Conservation (phyloP, 306 rosid genomes). For the Prosopis cineraria region DNA sequence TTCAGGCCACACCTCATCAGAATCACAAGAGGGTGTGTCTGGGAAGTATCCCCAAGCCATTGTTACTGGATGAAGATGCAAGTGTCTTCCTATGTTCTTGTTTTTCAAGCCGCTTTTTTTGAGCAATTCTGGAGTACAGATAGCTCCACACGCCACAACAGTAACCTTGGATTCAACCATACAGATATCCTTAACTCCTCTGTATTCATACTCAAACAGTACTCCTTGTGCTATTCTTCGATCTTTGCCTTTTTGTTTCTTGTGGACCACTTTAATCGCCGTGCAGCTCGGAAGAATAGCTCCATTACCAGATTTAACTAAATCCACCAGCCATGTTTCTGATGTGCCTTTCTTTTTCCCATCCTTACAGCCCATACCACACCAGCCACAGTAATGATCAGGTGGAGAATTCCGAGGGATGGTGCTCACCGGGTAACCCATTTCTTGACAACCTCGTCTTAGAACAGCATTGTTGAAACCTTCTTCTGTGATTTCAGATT, state of each 20-base stretch:
- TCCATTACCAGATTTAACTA: constrained; percentile 74
- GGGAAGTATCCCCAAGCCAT: constrained; percentile 96
- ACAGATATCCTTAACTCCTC: constrained; percentile 55
- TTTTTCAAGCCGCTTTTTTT: constrained; percentile 71
- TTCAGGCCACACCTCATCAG: constrained; percentile 54
- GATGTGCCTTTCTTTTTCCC: constrained; percentile 76
- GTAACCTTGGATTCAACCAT: constrained; percentile 79
- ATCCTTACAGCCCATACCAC: constrained; percentile 76
- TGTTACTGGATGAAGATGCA: constrained; percentile 84
- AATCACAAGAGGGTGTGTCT: constrained; percentile 32
- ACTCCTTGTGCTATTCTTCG: constrained; percentile 58
- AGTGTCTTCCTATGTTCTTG: constrained; percentile 64
- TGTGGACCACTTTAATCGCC: constrained; percentile 56
- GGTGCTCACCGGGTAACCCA: constrained; percentile 62
- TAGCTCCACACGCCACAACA: constrained; percentile 81
- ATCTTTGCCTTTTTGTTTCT: constrained; percentile 46
- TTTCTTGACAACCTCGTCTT: constrained; percentile 74
- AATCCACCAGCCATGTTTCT: constrained; percentile 86
- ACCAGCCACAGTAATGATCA: constrained; percentile 90
- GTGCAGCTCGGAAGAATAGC: constrained; percentile 69
- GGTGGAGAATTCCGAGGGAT: constrained; percentile 72
- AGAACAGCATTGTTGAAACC: constrained; percentile 78
- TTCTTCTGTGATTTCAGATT: constrained; percentile 59
- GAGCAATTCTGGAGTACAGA: constrained; percentile 65
- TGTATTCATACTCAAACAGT: constrained; percentile 48